Percentiles rank a stretch among this genome's conserved stretches.
phyloP scores from a whole-genome alignment of 2,329 filamentous ascomycete genomes.

The Madurella mycetomatis region DNA sequence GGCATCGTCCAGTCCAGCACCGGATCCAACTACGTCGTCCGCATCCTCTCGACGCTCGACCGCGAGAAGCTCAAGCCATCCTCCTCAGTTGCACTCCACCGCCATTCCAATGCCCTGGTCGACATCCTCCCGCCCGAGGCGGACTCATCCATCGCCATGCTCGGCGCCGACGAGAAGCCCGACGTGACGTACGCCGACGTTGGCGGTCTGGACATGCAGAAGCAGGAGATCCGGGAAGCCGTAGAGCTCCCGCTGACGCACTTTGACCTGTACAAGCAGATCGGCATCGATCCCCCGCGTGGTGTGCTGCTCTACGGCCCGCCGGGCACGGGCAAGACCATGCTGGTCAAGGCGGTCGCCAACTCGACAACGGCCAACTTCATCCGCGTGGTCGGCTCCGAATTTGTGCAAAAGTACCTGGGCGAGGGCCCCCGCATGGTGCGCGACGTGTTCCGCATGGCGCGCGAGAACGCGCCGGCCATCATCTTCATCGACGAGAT shows the following conservation, averaged over 20 bases:
- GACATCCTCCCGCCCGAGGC: slow-evolving; percentile 98
- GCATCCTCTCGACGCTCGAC: slow-evolving; percentile 95
- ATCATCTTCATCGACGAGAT: slow-evolving; percentile 99
- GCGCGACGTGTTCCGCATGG: slow-evolving; percentile 98
- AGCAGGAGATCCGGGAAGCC: slow-evolving; percentile 97
- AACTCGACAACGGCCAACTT: slow-evolving; percentile 98
- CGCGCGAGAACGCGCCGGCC: slow-evolving; percentile 91
- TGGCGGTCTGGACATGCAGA: slow-evolving; percentile 98
- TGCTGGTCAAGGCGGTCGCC: slow-evolving; percentile 96
- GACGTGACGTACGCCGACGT: slow-evolving; percentile 98
- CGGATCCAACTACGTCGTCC: slow-evolving; percentile 97
- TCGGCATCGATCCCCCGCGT: slow-evolving; percentile 95
- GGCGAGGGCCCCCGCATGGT: slow-evolving; percentile 99
- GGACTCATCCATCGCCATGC: slow-evolving; percentile 97
- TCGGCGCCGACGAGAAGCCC: slow-evolving; percentile 93
- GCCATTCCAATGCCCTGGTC: slow-evolving; percentile 96
- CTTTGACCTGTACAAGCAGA: slow-evolving; percentile 98
- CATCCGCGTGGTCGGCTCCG: slow-evolving; percentile 95
- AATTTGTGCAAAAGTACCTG: slow-evolving; percentile 98
- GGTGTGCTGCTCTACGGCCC: slow-evolving; percentile 95
- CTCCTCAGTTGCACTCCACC: slow-evolving; percentile 93
- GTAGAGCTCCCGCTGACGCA: slow-evolving; percentile 95
- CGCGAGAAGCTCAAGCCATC: slow-evolving; percentile 97
- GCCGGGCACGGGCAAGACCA: slow-evolving; percentile 93
- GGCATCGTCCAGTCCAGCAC: slow-evolving; percentile 98